Conservation (phyloP, 805 yeast genomes). For the Metahyphopichia silvanorum region DNA sequence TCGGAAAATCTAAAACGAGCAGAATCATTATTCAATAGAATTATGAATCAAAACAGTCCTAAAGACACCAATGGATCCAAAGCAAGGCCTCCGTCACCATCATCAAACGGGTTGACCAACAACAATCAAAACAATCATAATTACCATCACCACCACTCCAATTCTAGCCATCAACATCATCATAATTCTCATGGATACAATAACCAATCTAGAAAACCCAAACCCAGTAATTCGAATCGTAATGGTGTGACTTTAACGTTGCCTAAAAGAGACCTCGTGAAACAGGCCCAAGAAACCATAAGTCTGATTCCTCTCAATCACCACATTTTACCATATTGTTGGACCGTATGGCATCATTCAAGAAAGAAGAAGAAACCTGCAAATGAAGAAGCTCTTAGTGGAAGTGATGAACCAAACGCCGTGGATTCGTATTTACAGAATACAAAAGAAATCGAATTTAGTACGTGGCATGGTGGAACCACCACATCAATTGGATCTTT, state of each 20-base stretch:
- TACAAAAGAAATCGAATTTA: conserved; percentile 42
- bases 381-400: conserved; percentile 11
- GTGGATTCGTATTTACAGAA: conserved; percentile 45
- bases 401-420: conserved; percentile 16
- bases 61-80: neutral
- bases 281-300: conserved; percentile 30
- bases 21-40: conserved; percentile 43
- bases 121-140: conserved; percentile 1
- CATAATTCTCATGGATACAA: neutral
- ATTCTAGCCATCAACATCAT: conserved; percentile 8
- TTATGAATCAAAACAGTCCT: conserved; percentile 28
- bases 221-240: neutral
- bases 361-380: conserved; percentile 21
- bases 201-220: neutral
- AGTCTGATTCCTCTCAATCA: conserved; percentile 22
- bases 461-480: conserved; percentile 16
- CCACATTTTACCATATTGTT: conserved; percentile 44
- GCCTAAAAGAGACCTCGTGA: conserved; percentile 34
- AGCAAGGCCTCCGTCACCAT: too few relatives aligned
- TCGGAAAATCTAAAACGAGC: conserved; percentile 46
- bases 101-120: neutral
- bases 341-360: conserved; percentile 50
- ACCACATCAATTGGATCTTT: conserved; percentile 40
- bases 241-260: conserved; percentile 13
- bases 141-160: conserved; percentile 3